Percentiles rank a stretch among this genome's conserved stretches.
These are phyloP conservation scores for Diacronema lutheri DNA, from an alignment of 78 protist genomes.

Conservation along the genomic window DNA sequence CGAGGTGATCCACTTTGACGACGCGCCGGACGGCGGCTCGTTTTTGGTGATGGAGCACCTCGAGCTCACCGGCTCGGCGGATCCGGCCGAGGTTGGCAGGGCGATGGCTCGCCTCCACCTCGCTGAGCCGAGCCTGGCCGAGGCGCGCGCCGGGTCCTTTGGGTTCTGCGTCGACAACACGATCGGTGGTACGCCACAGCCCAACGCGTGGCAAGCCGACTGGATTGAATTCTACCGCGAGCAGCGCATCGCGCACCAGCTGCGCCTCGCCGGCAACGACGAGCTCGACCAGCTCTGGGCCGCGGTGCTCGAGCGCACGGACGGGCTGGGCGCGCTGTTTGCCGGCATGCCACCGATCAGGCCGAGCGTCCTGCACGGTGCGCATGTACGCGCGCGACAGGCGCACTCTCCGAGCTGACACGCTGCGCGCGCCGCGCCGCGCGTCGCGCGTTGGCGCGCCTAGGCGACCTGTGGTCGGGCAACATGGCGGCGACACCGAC, in stretches of 20 bases:
- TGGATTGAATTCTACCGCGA: constrained; percentile 48
- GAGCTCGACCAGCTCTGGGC: not conserved
- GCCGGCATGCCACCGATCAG: not conserved
- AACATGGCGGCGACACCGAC: not conserved
- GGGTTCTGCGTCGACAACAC: constrained; percentile 42
- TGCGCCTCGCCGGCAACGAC: not conserved
- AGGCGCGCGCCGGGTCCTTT: constrained; percentile 33
- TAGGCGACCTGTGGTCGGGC: constrained; percentile 39
- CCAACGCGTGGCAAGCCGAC: constrained; percentile 4
- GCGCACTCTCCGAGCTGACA: too few species aligned
- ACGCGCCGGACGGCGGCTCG: constrained; percentile 5
- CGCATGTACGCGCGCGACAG: too few species aligned
- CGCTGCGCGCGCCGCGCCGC: too few species aligned
- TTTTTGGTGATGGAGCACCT: constrained; percentile 29
- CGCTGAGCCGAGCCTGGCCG: not conserved
- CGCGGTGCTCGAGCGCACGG: not conserved
- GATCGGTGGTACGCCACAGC: constrained; percentile 38
- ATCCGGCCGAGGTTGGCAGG: constrained; percentile 7
- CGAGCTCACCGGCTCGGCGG: not conserved
- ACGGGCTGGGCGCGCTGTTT: not conserved
- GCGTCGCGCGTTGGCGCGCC: too few species aligned
- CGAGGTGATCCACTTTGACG: not conserved
- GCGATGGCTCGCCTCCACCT: constrained; percentile 29
- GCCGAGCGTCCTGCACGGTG: constrained; percentile 33
- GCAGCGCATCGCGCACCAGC: constrained; percentile 34